Percentiles rank a stretch among this genome's conserved stretches.
Conservation (phyloP, 306 rosid genomes). For the Vigna hirtella region DNA sequence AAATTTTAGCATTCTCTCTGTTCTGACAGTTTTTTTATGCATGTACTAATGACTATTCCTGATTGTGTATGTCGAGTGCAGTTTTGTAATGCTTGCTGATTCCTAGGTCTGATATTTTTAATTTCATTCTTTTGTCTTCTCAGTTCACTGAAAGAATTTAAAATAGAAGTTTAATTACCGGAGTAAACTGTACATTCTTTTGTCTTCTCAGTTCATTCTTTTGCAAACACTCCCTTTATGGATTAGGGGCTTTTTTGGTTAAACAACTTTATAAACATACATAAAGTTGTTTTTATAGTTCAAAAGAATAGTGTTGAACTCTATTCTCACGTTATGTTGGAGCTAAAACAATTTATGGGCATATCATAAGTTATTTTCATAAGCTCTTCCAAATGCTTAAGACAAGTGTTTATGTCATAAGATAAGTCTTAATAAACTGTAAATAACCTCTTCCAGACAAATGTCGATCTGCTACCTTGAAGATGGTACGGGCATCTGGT, state of each 20-base stretch:
- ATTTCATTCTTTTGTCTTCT: constrained; percentile 18
- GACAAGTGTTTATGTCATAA: neutral
- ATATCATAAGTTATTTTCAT: neutral
- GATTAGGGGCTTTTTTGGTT: neutral
- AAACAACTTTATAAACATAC: neutral
- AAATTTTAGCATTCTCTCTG: constrained; percentile 3
- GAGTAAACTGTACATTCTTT: neutral
- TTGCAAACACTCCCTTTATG: constrained; percentile 18
- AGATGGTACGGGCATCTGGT: constrained; percentile 27
- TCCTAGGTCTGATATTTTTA: constrained; percentile 8
- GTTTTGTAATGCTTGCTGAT: constrained; percentile 12
- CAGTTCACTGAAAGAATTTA: constrained; percentile 21
- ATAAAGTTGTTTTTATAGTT: neutral
- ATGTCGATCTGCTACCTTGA: constrained; percentile 11
- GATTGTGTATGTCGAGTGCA: neutral
- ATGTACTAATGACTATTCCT: constrained; percentile 18
- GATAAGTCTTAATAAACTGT: neutral
- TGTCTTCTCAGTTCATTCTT: too few species aligned
- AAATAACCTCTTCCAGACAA: neutral
- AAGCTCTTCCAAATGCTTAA: neutral
- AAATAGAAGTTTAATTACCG: constrained; percentile 10
- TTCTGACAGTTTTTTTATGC: neutral
- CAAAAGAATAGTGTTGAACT: neutral
- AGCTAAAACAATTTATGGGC: neutral
- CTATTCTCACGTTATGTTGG: neutral